Conservation (phyloP, 139 green algal species). For the Micractinium sp. region DNA sequence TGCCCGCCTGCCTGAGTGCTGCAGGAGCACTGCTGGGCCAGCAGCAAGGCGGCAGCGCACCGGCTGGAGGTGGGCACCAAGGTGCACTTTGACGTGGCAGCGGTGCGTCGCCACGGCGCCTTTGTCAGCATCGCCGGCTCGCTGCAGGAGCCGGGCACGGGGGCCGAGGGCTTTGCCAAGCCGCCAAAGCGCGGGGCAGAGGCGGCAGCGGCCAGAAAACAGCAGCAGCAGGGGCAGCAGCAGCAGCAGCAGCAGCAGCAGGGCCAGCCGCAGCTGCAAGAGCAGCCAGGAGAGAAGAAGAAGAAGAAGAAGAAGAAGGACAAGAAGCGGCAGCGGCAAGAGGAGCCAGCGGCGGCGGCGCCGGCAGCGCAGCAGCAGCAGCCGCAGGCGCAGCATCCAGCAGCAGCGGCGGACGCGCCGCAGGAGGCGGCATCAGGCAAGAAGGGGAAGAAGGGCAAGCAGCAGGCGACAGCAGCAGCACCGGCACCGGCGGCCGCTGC, state of each 20-base stretch:
- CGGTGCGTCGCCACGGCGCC: conserved; percentile 21
- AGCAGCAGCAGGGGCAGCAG: conserved; percentile 5
- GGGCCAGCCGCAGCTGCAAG: neutral
- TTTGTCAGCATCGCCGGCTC: conserved; percentile 48
- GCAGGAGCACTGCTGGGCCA: conserved; percentile 45
- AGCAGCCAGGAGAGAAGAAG: neutral
- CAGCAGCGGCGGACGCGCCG: neutral
- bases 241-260: neutral
- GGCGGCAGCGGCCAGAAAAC: neutral
- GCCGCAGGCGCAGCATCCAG: neutral
- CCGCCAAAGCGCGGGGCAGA: neutral
- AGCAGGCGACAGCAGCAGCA: conserved; percentile 11
- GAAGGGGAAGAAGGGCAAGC: conserved; percentile 18
- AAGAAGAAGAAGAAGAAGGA: neutral
- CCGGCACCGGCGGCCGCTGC: neutral
- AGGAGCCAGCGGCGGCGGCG: neutral
- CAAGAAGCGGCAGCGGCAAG: neutral
- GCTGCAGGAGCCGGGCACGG: conserved; percentile 36
- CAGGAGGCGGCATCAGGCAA: neutral
- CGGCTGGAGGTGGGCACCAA: conserved; percentile 34
- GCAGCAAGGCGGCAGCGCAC: conserved; percentile 16
- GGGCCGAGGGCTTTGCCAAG: conserved; percentile 13
- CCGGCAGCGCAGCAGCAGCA: conserved; percentile 9
- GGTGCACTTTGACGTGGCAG: conserved; percentile 44
- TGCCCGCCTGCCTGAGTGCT: neutral